Percentiles rank a stretch among this genome's conserved stretches.
Conservation (phyloP, 2,329 filamentous ascomycete species). For the Talaromyces verruculosus region DNA sequence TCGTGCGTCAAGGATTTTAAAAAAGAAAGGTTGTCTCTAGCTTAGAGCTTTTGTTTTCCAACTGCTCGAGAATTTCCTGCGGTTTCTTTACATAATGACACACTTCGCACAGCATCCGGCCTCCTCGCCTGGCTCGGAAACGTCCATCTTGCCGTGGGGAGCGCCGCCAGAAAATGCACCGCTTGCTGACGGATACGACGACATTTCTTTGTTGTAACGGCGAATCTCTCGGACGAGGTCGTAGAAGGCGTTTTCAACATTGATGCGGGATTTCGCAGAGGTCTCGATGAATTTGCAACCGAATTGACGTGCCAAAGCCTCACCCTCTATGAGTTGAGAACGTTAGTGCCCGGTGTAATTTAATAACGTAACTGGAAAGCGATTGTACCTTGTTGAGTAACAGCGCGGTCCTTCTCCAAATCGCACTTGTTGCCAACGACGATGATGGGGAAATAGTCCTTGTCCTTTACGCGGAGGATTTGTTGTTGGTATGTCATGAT, state of each 20-base stretch:
- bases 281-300: constrained; percentile 99
- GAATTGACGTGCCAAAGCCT: constrained; percentile 80
- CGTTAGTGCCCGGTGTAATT: neutral
- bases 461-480: constrained; percentile 97
- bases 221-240: constrained; percentile 97
- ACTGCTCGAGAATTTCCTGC: neutral
- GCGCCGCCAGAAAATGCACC: constrained; percentile 61
- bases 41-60: neutral
- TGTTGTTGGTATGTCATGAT: constrained; percentile 99
- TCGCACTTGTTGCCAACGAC: constrained; percentile 99
- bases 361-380: neutral
- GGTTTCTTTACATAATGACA: constrained; percentile 71
- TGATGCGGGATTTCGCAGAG: constrained; percentile 95
- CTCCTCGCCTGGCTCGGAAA: constrained; percentile 56
- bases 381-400: constrained; percentile 79
- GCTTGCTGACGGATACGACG: constrained; percentile 73
- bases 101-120: constrained; percentile 81
- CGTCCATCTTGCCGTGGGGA: constrained; percentile 69
- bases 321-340: constrained; percentile 66
- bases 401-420: constrained; percentile 87
- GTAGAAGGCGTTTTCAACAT: constrained; percentile 98
- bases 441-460: constrained; percentile 99
- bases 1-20: neutral
- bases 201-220: constrained; percentile 98
- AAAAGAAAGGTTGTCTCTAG: neutral